Conservation (phyloP, 2,329 filamentous ascomycete genomes). For the Colletotrichum tamarilloi region DNA sequence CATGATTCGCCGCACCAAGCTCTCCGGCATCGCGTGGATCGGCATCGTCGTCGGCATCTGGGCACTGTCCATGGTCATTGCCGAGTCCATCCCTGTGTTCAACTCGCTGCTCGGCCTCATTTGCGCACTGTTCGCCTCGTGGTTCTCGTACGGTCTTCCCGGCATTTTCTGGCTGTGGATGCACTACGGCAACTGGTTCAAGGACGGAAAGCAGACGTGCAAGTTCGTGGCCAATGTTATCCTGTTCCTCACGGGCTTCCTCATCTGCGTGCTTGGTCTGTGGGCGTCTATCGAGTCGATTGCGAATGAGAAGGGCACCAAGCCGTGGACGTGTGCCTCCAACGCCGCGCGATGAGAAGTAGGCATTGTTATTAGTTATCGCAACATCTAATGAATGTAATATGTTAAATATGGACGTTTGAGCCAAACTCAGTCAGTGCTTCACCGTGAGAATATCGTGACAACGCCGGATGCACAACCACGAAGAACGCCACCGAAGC, state of each 20-base stretch:
- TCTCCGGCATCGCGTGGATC: conserved; percentile 68
- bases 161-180: conserved; percentile 61
- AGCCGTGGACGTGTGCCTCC: conserved; percentile 50
- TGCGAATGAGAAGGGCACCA: conserved; percentile 41
- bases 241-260: conserved; percentile 46
- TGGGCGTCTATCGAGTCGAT: conserved; percentile 54
- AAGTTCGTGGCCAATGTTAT: conserved; percentile 46
- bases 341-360: conserved; percentile 37
- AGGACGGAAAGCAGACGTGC: conserved; percentile 42
- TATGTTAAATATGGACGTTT: background rate
- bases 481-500: background rate
- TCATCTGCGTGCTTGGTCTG: conserved; percentile 51
- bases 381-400: conserved; percentile 1
- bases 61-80: conserved; percentile 74
- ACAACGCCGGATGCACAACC: too few species aligned
- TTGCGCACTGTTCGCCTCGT: conserved; percentile 71
- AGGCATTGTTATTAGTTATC: background rate
- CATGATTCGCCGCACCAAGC: conserved; percentile 59
- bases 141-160: conserved; percentile 70
- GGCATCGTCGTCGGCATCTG: conserved; percentile 66
- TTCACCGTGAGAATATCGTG: background rate
- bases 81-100: conserved; percentile 77
- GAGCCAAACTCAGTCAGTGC: background rate
- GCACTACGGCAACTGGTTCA: conserved; percentile 54
- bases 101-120: conserved; percentile 73